Base-by-base conservation (phyloP, 352 stramenopile genomes). In the Phytophthora sp. region DNA sequence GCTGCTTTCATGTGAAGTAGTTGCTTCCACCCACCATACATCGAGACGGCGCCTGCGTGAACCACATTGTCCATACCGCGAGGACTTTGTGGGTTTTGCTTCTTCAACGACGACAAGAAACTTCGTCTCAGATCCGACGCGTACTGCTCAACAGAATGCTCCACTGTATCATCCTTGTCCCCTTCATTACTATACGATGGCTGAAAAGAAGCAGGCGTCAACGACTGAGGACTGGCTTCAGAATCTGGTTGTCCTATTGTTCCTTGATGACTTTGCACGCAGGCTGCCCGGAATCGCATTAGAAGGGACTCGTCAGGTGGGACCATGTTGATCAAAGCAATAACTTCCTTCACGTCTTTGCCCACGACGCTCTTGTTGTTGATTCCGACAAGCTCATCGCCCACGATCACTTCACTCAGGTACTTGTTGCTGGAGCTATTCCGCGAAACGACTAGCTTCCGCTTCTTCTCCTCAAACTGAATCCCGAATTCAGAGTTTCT, bases 11-110 rank as follows among this genome's bases (percentile, higher is more conserved):
- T 57, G 13, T 76, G 70, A 21, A 86, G 50, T 13, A 90, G 42
- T 35, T 81, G 71, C 16, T 58, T 73, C 86, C 86, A 95, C 0
- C 84, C 87, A 21, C 86, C 87, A 66, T 93, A 94, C 55, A 89
- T 88, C 18, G 79, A 89, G 9, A 95, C 80, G 1, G 79, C 78
- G 0, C 80, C 84, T 35, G 81, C 84, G 30, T 88, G 76, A 50
- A 93, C 73, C 20, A 90, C 64, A 26, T 73, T 69, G 35, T 80
- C 66, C 13, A 66, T 50, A 46, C 57, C 70, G 36, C 55, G 30
- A 51, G 61, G 57, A n/a, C 55, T 67, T 41, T 59, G 39, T 2
- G 47, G 42, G 21, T 76, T 76, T 24, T 77, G 54, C 27, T 68
- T 73, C 9, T 77, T 66, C 38, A 79, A 23, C 50, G 52, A 80